Base-by-base conservation (phyloP, 1,139 yeast genomes). In the Candida albicans region DNA sequence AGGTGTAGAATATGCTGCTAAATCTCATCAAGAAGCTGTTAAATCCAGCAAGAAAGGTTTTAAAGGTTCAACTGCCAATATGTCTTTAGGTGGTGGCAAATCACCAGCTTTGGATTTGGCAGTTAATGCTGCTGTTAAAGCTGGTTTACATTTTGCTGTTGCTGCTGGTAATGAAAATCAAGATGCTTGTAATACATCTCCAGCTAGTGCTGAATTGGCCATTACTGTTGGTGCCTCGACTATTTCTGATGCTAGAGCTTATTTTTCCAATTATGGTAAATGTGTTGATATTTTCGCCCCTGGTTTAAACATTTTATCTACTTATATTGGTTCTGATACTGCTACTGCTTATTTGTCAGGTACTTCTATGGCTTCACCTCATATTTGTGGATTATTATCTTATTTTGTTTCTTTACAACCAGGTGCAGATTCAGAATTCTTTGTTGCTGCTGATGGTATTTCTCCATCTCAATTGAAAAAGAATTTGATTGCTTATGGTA, bases 271-370 rank as follows among this genome's bases (percentile, higher is more conserved):
- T 53, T 70, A 66, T 59, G 77, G 77, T 50, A 60, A 55, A 39
- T 70, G 76, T 59, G 76, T 71, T 33, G 77, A 72, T 45, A 62
- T 72, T 37, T 68, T 70, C 46, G 77, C 76, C 35, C 77, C 77
- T 6, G 77, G 77, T 44, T 68, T 64, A 44, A 66, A 68, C 41
- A 68, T 72, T 44, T 59, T 62, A 45, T 69, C 75, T 14, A 70
- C 74, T 6, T 70, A 62, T 42, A 69, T 67, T 48, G 68, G 74
- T 58, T 60, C 62, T 30, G 63, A 66, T 40, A 57, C 69, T 41
- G 62, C 68, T 27, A 56, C 62, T 26, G 61, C 68, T 29, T 55
- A 60, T 24, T 61, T 70, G 61, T 68, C 75, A 3, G 77, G 77
- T 42, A 71, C 77, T 5, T 69, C 75, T 15, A 70, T 70, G 77